Evolutionary conservation across 1,284 basidiomycete genomes (phyloP).

Genomic region (Pterulicium gracile): DNA sequence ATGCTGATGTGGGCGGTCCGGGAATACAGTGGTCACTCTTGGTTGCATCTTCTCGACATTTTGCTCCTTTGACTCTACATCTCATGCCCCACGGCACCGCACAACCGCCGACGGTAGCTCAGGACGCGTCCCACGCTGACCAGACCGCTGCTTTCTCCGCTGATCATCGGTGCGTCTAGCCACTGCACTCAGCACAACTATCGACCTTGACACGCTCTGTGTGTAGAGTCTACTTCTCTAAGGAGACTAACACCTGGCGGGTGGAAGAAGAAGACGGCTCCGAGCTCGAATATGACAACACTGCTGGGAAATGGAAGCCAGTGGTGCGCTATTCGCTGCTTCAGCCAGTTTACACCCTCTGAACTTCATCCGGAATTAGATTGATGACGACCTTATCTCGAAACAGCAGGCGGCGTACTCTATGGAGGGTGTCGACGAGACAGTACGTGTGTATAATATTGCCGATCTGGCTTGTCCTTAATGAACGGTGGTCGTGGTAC

Average conservation of each 20-base stretch:
- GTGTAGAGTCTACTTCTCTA: slow-evolving; percentile 64
- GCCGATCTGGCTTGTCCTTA: neutral
- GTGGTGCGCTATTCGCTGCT: slow-evolving; percentile 43
- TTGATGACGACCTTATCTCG: slow-evolving; percentile 74
- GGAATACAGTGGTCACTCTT: too few species aligned
- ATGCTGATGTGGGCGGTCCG: too few species aligned
- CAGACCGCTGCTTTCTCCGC: slow-evolving; percentile 59
- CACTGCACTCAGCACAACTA: neutral
- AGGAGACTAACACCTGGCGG: slow-evolving; percentile 69
- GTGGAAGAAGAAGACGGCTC: slow-evolving; percentile 83
- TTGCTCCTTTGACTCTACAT: slow-evolving; percentile 6
- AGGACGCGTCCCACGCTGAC: slow-evolving; percentile 39
- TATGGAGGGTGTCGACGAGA: slow-evolving; percentile 83
- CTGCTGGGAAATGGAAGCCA: slow-evolving; percentile 71
- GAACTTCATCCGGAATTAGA: slow-evolving; percentile 25
- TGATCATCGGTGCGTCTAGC: slow-evolving; percentile 47
- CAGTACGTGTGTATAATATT: slow-evolving; percentile 34
- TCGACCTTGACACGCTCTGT: neutral
- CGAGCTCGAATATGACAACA: slow-evolving; percentile 81
- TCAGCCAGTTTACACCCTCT: slow-evolving; percentile 4
- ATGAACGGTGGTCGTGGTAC: slow-evolving; percentile 10
- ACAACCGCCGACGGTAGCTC: slow-evolving; percentile 35
- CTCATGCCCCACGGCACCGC: neutral
- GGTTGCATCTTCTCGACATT: too few species aligned
- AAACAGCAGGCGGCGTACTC: slow-evolving; percentile 91